Conservation (phyloP, 2,329 filamentous ascomycete genomes). For the Verruconis gallopava region DNA sequence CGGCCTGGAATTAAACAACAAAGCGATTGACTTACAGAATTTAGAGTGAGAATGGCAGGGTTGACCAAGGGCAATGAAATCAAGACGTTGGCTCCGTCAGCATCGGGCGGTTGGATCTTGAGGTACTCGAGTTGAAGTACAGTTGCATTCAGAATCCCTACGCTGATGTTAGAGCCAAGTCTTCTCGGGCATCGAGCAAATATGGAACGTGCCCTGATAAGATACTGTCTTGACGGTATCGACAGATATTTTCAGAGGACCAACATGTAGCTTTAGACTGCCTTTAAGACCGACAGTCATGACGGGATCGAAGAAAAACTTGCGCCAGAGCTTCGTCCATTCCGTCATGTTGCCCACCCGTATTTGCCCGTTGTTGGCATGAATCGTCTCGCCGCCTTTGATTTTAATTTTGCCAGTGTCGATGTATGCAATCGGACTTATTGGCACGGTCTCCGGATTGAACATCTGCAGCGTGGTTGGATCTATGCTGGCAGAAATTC, state of each 20-base stretch:
- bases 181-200: no score
- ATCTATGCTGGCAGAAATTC: not conserved
- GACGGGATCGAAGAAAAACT: not conserved
- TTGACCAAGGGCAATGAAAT: not conserved
- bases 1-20: not conserved
- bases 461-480: not conserved
- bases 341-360: not conserved
- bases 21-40: not conserved
- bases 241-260: not conserved
- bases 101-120: not conserved
- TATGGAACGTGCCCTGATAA: not conserved
- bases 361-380: not conserved
- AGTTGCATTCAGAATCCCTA: not conserved
- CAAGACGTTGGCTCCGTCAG: not conserved
- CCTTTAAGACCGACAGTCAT: not conserved
- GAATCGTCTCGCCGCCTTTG: not conserved
- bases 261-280: not conserved
- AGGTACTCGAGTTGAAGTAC: not conserved
- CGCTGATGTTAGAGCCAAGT: no score
- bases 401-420: not conserved
- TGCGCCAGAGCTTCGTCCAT: not conserved
- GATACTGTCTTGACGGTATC: not conserved
- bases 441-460: not conserved
- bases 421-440: not conserved
- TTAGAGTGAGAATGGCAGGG: not conserved